These are phyloP conservation scores for Plasmodium coatneyi DNA, from an alignment of 169 alveolate genomes.

Conservation along the genomic window DNA sequence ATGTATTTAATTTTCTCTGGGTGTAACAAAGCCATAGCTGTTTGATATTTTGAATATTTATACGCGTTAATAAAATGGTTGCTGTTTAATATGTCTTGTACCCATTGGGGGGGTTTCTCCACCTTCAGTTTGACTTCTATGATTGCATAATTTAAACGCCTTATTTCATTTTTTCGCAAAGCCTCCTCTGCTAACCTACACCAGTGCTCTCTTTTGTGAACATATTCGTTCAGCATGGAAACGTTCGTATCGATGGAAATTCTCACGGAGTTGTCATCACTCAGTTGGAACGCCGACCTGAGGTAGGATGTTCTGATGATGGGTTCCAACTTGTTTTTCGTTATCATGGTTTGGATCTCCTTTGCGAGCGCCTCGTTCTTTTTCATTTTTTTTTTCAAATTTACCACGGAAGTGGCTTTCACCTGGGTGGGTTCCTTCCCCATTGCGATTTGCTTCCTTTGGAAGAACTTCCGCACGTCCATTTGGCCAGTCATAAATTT, in stretches of 20 bases:
- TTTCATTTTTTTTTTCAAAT: slow-evolving; percentile 21
- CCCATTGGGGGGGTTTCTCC: slow-evolving; percentile 81
- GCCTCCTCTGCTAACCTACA: slow-evolving; percentile 86
- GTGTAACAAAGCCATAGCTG: slow-evolving; percentile 84
- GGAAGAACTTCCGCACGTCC: slow-evolving; percentile 24
- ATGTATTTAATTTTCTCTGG: slow-evolving; percentile 75
- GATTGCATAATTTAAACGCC: slow-evolving; percentile 79
- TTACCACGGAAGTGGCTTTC: too few relatives aligned
- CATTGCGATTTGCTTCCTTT: background rate
- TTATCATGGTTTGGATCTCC: slow-evolving; percentile 79
- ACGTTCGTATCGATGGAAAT: slow-evolving; percentile 85
- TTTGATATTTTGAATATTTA: slow-evolving; percentile 82
- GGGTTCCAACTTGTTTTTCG: slow-evolving; percentile 79
- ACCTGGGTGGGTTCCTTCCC: background rate
- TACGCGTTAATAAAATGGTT: slow-evolving; percentile 80
- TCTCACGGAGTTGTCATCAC: slow-evolving; percentile 79
- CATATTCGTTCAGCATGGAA: slow-evolving; percentile 81
- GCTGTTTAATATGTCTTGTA: slow-evolving; percentile 72
- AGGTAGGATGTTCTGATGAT: slow-evolving; percentile 85
- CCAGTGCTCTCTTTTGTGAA: slow-evolving; percentile 80
- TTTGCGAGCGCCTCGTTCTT: slow-evolving; percentile 76
- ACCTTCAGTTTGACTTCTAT: slow-evolving; percentile 81
- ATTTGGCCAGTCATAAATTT: slow-evolving; percentile 77
- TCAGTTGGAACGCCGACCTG: slow-evolving; percentile 85
- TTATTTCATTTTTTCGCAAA: slow-evolving; percentile 80